These are phyloP conservation scores for Colletotrichum plurivorum DNA, from an alignment of 2,329 filamentous ascomycete species.

Conservation along the genomic window DNA sequence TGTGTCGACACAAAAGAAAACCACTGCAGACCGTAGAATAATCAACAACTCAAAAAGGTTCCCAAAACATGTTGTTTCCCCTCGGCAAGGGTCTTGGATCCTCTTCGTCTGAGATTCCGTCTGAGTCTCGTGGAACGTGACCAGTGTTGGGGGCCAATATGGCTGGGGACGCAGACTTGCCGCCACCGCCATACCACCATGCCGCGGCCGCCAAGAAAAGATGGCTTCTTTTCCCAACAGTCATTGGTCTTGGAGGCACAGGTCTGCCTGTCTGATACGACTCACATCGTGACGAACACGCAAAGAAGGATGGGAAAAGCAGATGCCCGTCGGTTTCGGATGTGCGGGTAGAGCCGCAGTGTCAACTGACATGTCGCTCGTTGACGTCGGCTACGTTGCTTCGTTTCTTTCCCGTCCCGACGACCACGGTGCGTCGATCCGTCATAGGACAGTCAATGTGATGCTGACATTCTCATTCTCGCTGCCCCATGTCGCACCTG, in stretches of 20 bases:
- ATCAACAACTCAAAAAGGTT: not conserved
- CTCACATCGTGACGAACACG: conserved; percentile 7
- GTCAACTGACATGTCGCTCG: conserved; percentile 1
- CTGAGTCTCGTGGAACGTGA: conserved; percentile 6
- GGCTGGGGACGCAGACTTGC: not conserved
- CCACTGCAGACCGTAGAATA: conserved; percentile 9
- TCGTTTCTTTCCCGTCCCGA: not conserved
- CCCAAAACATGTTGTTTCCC: not conserved
- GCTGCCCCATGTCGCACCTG: conserved; percentile 16
- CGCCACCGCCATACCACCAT: not conserved
- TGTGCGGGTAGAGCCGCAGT: conserved; percentile 9
- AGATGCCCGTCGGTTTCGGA: conserved; percentile 13
- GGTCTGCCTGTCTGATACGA: not conserved
- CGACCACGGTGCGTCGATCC: not conserved
- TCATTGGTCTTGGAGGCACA: not conserved
- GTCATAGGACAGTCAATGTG: conserved; percentile 1
- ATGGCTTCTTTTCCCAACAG: conserved; percentile 6
- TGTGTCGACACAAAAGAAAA: conserved; percentile 2
- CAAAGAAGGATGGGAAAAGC: not conserved
- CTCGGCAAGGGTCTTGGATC: not conserved
- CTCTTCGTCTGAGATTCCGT: not conserved
- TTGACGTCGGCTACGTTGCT: not conserved
- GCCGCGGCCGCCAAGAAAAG: not conserved
- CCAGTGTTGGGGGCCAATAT: conserved; percentile 6
- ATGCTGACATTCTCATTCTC: not conserved